Base-by-base conservation (phyloP, 305 asterid genomes). In the Plantago coronopus region DNA sequence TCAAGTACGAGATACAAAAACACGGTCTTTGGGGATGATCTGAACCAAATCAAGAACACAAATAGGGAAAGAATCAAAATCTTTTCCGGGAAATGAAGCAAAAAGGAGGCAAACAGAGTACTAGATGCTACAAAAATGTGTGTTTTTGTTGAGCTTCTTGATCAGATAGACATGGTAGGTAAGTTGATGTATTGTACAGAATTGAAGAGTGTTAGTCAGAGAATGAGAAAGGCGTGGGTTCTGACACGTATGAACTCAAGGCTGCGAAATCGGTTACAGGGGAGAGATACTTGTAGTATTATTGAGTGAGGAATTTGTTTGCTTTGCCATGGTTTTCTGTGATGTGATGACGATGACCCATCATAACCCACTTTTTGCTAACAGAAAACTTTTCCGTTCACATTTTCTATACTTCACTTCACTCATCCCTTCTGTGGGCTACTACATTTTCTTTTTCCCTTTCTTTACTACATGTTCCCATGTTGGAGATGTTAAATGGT, bases 211-310 rank as follows among this genome's bases (percentile, higher is more conserved):
- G n/a, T n/a, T 23, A 23, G 40, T 53, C 58, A 53, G 42, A 53
- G 58, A 53, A 53, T 53, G 58, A 31, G 19, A 25, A 53, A 15
- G 31, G 58, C 27, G 58, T 53, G 38, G n/a, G 15, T 13, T 22
- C 58, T 53, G 58, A 53, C 58, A 53, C 58, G 40, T 53, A 53
- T 25, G 15, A 50, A 50, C 31, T 17, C 40, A 53, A 53, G 58
- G 27, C 38, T 23, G 58, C 38, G n/a, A 23, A 53, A 53, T 53
- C 38, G 31, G 58, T 53, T 53, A 53, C 27, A 51, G 31, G 25
- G 20, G 25, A 13, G 9, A 12, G 40, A 34, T 34, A 34, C 40
- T 27, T 27, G 34, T 25, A 25, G 31, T 2, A 2, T 50, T 50
- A 17, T 31, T 19, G 57, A 10, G 29, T 17, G 19, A 50, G 19